Evolutionary conservation across 352 stramenopile species (phyloP), one percentile per base, ranked within the genome.

Genomic region (Globisporangium yorkense): DNA sequence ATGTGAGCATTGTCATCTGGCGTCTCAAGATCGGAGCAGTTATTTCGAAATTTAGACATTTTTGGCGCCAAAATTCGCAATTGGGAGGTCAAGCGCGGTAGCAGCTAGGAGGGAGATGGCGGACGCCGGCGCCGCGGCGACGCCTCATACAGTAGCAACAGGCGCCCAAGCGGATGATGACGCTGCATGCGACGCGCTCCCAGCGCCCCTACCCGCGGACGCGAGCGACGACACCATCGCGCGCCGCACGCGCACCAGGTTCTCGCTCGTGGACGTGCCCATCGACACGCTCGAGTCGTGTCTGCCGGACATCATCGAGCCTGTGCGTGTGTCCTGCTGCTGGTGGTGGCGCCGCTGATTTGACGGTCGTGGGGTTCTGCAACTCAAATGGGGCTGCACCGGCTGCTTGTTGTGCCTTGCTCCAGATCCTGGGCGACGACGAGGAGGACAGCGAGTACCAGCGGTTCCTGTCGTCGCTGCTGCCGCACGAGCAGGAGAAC

Each of bases 391-490:
- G 27, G 41, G 12, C 29, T 54, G 49, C 24, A 27, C 24, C 24
- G 24, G 24, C 24, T 27, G 24, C 24, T 27, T 27, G 24, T 27
- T 27, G 24, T 27, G 24, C 24, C 24, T 27, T 27, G 24, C 24
- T 16, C 9, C 48, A 63, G 54, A 62, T 65, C n/a, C 47, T 67
- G 15, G 49, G 54, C 12, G 62, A 56, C 4, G 70, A 72, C 1
- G 71, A 74, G 37, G 66, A 89, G 29, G 80, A 86, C 53, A 64
- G 66, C 15, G 82, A 90, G 54, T 94, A 94, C 65, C 85, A 92
- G 71, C 80, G 82, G 18, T 94, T 94, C 57, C 59, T 94, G 50
- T 75, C 79, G 59, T 92, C 80, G 56, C 59, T 94, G 21, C 49
- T 94, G 59, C 83, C 85, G 18, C 71, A 77, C 10, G 76, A 89